Evolutionary conservation across 495 filamentous ascomycete genomes (phyloP).

Genomic region (Tuber magnatum): DNA sequence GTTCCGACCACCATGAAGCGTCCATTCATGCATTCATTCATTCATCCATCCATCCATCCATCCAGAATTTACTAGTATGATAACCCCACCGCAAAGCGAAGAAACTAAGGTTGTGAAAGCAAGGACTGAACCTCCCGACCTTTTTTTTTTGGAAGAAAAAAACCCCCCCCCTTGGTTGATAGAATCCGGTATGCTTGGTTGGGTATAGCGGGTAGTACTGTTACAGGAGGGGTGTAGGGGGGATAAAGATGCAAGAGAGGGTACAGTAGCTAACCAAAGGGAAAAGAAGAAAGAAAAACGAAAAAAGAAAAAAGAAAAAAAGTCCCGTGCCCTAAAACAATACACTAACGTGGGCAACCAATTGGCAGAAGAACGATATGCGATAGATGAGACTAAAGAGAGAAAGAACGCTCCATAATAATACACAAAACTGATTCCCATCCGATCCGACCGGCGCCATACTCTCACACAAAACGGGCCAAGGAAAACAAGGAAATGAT

Average conservation of each 20-base stretch:
- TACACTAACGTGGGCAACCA: background rate
- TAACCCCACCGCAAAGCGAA: no score
- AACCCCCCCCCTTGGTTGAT: no score
- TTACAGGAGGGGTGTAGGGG: background rate
- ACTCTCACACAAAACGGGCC: background rate
- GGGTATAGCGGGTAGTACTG: no score
- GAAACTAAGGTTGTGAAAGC: no score
- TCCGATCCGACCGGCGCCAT: background rate
- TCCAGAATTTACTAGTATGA: no score
- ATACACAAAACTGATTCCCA: background rate
- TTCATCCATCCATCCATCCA: no score
- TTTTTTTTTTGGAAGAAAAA: no score
- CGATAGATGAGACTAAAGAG: background rate
- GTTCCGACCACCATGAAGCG: no score
- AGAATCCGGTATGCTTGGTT: no score
- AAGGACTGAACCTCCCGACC: no score
- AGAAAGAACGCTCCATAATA: background rate
- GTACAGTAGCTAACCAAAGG: background rate
- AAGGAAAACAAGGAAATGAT: background rate
- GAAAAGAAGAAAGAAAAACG: background rate
- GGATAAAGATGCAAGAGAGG: background rate
- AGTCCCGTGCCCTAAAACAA: background rate
- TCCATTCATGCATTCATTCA: no score
- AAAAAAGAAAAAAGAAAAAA: background rate
- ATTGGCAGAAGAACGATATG: background rate